A percentile compares a stretch with the other conserved stretches of the same genome.
Evolutionary conservation across 2,329 filamentous ascomycete genomes (phyloP).

Genomic region (Pseudovirgaria hyperparasitica): DNA sequence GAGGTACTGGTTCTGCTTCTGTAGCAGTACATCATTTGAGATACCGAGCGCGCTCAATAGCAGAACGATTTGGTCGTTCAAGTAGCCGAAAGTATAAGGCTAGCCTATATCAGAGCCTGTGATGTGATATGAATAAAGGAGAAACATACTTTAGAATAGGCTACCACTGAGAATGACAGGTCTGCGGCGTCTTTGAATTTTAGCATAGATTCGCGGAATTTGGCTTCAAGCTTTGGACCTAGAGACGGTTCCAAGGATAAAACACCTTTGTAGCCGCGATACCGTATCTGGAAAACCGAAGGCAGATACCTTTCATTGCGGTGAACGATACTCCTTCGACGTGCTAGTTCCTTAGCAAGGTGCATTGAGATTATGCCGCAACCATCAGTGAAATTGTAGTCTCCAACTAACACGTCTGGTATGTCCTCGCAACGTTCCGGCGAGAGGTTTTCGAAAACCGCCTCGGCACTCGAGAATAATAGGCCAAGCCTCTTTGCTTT

Average conservation of each 20-base stretch:
- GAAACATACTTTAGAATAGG: conserved; percentile 26
- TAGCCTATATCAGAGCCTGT: conserved; percentile 7
- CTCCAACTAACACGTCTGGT: conserved; percentile 21
- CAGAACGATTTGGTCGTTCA: conserved; percentile 32
- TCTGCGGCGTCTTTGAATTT: conserved; percentile 28
- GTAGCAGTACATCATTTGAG: conserved; percentile 14
- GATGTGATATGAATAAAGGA: background rate
- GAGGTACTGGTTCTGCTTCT: conserved; percentile 26
- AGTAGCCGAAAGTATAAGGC: conserved; percentile 27
- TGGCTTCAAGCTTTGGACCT: conserved; percentile 11
- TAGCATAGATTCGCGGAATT: conserved; percentile 28
- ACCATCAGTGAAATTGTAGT: conserved; percentile 31
- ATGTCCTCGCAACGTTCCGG: conserved; percentile 27
- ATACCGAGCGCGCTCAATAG: conserved; percentile 27
- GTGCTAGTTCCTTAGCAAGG: conserved; percentile 21
- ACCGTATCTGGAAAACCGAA: conserved; percentile 30
- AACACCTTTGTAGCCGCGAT: conserved; percentile 32
- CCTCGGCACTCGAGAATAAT: conserved; percentile 26
- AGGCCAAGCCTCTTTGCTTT: conserved; percentile 31
- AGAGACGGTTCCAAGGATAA: conserved; percentile 26
- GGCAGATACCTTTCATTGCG: conserved; percentile 25
- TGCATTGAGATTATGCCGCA: conserved; percentile 25
- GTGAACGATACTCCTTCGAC: conserved; percentile 20
- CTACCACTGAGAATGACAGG: conserved; percentile 26
- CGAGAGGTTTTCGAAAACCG: conserved; percentile 16